A percentile compares a stretch with the other conserved stretches of the same genome.
phyloP scores from a whole-genome alignment of 257 asterid species.

The Salvia hispanica region DNA sequence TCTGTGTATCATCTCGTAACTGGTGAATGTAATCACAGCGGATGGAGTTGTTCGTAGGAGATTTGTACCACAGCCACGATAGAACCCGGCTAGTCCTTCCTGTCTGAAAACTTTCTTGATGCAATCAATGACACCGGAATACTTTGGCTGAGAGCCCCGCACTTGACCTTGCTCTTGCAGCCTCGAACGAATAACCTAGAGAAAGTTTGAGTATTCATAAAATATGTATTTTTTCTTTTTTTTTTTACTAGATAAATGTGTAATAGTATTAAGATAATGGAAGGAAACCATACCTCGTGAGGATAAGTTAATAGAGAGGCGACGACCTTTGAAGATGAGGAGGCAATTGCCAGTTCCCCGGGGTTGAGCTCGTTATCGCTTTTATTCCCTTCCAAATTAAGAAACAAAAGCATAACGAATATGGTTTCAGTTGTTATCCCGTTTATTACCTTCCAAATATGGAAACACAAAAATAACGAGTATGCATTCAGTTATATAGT shows the following conservation, averaged over 20 bases:
- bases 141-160: slow-evolving; percentile 52
- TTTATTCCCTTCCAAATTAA: slow-evolving; percentile 58
- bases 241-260: slow-evolving; percentile 1
- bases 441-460: slow-evolving; percentile 57
- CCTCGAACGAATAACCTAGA: slow-evolving; percentile 91
- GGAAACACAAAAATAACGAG: slow-evolving; percentile 4
- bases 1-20: slow-evolving; percentile 85
- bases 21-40: slow-evolving; percentile 88
- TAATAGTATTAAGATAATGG: slow-evolving; percentile 15
- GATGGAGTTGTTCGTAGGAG: slow-evolving; percentile 93
- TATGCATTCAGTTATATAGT: slow-evolving; percentile 14
- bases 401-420: background rate
- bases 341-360: slow-evolving; percentile 81
- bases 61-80: slow-evolving; percentile 97
- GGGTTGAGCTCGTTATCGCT: slow-evolving; percentile 53
- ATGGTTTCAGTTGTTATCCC: slow-evolving; percentile 24
- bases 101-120: slow-evolving; percentile 57
- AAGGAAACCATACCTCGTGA: slow-evolving; percentile 69
- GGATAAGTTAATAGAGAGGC: slow-evolving; percentile 93
- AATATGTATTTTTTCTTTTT: background rate
- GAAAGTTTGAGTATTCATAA: slow-evolving; percentile 4
- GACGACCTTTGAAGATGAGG: slow-evolving; percentile 73
- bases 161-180: slow-evolving; percentile 93
- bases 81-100: slow-evolving; percentile 84
- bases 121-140: slow-evolving; percentile 79